A percentile compares a stretch with the other conserved stretches of the same genome.
phyloP scores from a whole-genome alignment of 2,329 filamentous ascomycete genomes.

The Clonostachys sp. region DNA sequence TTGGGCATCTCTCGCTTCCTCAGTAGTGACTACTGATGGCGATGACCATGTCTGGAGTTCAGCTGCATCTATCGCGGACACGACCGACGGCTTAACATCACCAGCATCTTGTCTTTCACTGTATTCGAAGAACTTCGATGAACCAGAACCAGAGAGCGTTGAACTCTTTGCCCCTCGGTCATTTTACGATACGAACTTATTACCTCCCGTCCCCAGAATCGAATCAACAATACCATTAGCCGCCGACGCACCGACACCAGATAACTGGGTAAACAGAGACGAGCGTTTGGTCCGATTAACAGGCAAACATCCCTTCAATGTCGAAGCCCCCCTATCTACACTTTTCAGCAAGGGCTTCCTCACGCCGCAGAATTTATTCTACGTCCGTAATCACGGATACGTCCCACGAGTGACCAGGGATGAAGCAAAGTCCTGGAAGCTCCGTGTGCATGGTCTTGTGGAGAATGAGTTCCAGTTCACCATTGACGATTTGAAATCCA shows the following conservation, averaged over 20 bases:
- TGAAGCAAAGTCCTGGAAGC: not conserved
- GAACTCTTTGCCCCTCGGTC: not conserved
- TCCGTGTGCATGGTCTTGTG: not conserved
- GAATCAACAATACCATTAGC: not conserved
- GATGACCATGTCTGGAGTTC: no score
- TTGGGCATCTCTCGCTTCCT: no score
- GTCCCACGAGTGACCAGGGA: not conserved
- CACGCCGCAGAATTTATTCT: constrained; percentile 8
- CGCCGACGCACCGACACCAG: constrained; percentile 42
- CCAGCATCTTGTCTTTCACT: not conserved
- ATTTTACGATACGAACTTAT: not conserved
- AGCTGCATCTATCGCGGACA: no score
- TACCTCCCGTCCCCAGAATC: not conserved
- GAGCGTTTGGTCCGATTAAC: constrained; percentile 41
- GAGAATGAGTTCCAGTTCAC: not conserved
- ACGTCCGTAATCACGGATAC: constrained; percentile 5
- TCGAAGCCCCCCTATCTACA: constrained; percentile 32
- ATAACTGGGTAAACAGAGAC: constrained; percentile 47
- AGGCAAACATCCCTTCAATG: constrained; percentile 48
- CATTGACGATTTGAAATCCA: not conserved
- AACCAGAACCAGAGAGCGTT: not conserved
- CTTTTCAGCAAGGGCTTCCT: constrained; percentile 20
- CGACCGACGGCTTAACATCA: not conserved
- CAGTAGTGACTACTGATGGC: no score
- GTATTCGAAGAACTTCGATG: not conserved